phyloP scores from a whole-genome alignment of 2,329 filamentous ascomycete species.

The Achaetomium macrosporum region DNA sequence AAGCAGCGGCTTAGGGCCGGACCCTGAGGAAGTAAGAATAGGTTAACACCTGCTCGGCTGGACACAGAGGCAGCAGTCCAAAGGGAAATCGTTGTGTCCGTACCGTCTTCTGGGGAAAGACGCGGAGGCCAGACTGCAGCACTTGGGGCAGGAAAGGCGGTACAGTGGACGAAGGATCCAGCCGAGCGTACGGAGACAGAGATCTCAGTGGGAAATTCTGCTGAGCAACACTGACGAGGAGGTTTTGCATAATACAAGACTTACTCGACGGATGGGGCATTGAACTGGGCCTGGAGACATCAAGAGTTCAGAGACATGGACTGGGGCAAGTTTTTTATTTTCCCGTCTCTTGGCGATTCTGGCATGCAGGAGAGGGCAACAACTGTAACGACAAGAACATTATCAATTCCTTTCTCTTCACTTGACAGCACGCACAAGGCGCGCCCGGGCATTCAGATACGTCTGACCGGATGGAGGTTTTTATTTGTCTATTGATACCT shows the following conservation, averaged over 20 bases:
- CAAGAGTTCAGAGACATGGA: not conserved
- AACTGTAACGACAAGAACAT: not conserved
- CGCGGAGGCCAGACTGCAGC: not conserved
- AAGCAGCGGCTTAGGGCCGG: not conserved
- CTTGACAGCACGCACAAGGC: not conserved
- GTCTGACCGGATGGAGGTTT: not conserved
- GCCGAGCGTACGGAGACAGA: not conserved
- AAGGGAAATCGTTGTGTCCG: not conserved
- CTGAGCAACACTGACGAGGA: not conserved
- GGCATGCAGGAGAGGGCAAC: not conserved
- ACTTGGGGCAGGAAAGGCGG: not conserved
- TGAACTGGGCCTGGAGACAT: not conserved
- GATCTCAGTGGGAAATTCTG: slow-evolving; percentile 2
- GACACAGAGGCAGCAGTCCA: not conserved
- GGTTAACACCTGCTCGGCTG: not conserved
- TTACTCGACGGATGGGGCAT: not conserved
- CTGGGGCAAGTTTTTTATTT: not conserved
- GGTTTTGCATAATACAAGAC: not conserved
- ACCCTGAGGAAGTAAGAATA: not conserved
- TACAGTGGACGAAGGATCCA: not conserved
- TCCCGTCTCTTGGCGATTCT: not conserved
- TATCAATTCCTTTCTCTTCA: not conserved
- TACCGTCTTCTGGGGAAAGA: not conserved
- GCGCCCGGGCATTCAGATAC: not conserved
- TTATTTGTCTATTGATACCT: not conserved